Evolutionary conservation across 2,329 filamentous ascomycete genomes (phyloP).

Genomic region (Paraphoma sp.): DNA sequence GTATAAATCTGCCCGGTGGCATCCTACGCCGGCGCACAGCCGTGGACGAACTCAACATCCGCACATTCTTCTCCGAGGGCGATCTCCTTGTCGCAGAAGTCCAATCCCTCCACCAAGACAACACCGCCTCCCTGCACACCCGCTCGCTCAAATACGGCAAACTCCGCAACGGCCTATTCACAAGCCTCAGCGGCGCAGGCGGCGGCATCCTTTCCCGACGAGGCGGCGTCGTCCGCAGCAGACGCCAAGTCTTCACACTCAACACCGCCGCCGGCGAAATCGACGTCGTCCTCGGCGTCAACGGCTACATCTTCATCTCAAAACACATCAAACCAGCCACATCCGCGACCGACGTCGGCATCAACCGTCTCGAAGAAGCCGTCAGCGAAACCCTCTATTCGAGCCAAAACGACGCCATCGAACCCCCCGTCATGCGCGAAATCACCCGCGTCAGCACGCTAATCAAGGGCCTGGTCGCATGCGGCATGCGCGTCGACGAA

Average conservation of each 20-base stretch:
- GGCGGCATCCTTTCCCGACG: conserved; percentile 59
- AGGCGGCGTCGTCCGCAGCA: conserved; percentile 80
- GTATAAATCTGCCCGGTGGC: conserved; percentile 93
- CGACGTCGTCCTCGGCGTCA: conserved; percentile 90
- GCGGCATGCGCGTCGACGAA: conserved; percentile 61
- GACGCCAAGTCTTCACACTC: conserved; percentile 85
- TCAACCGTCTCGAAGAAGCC: conserved; percentile 87
- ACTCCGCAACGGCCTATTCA: conserved; percentile 89
- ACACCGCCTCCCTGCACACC: conserved; percentile 86
- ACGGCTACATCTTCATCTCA: conserved; percentile 95
- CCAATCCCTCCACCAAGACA: conserved; percentile 85
- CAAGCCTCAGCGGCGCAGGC: conserved; percentile 80
- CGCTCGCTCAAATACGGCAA: conserved; percentile 93
- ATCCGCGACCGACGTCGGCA: conserved; percentile 63
- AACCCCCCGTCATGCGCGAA: conserved; percentile 78
- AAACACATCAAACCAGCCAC: conserved; percentile 73
- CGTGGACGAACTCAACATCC: conserved; percentile 95
- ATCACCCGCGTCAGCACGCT: conserved; percentile 85
- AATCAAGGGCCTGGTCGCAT: conserved; percentile 81
- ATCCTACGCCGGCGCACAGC: conserved; percentile 90
- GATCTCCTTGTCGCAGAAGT: conserved; percentile 95
- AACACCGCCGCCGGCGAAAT: conserved; percentile 69
- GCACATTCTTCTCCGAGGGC: conserved; percentile 95
- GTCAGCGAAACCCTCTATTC: conserved; percentile 88
- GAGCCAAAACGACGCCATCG: conserved; percentile 89